These are phyloP conservation scores for Cercospora sp. DNA, from an alignment of 2,329 filamentous ascomycete species.

Conservation along the genomic window DNA sequence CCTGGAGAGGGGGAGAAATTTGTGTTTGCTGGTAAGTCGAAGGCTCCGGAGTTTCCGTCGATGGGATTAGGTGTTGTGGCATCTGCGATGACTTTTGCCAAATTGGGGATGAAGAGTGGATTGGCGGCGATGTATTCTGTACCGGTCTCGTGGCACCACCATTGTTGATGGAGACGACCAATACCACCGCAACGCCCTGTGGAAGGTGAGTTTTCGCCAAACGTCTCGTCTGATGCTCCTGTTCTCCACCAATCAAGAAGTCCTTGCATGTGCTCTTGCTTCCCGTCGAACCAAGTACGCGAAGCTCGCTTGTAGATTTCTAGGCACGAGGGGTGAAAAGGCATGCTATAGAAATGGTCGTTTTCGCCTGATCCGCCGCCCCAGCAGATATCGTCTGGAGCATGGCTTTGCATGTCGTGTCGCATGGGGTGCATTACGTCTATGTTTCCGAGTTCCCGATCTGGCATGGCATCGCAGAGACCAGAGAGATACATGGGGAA, in stretches of 20 bases:
- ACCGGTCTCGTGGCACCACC: conserved; percentile 15
- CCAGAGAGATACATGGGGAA: conserved; percentile 13
- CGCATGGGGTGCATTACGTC: conserved; percentile 6
- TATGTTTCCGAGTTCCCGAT: neutral
- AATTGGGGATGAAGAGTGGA: conserved; percentile 11
- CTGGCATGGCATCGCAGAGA: conserved; percentile 10
- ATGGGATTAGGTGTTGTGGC: neutral
- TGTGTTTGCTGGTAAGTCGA: neutral
- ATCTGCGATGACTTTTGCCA: neutral
- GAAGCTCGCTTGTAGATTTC: conserved; percentile 21
- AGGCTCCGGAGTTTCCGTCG: neutral
- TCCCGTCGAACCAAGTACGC: neutral
- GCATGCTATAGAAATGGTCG: neutral
- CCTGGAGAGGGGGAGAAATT: neutral
- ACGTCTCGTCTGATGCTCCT: too few relatives aligned
- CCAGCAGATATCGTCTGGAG: neutral
- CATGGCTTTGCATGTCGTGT: conserved; percentile 4
- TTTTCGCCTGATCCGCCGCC: neutral
- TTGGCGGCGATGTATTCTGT: conserved; percentile 17
- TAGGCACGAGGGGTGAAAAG: conserved; percentile 25
- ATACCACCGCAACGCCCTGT: neutral
- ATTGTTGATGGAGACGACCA: conserved; percentile 7
- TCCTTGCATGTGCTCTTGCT: conserved; percentile 3
- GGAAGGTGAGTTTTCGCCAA: too few relatives aligned
- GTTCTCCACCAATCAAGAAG: conserved; percentile 13